Percentiles rank a stretch among this genome's conserved stretches.
Conservation (phyloP, 306 rosid species). For the Begonia peltatifolia region DNA sequence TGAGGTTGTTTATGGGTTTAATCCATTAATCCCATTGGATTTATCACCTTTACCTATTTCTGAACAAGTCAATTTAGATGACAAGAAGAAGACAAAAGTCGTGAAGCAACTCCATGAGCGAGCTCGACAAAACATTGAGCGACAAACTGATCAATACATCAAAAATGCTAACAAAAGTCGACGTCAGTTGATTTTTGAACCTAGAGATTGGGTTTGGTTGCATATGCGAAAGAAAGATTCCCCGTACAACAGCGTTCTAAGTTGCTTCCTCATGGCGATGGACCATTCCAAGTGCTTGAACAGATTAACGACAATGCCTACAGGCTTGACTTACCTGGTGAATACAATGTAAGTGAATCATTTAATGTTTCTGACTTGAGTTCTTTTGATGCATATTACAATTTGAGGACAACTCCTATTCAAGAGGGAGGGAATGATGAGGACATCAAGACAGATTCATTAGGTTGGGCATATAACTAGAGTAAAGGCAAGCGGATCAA, state of each 20-base stretch:
- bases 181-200: neutral
- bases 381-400: neutral
- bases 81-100: neutral
- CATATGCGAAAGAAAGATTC: neutral
- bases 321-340: neutral
- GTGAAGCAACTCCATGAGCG: neutral
- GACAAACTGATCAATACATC: neutral
- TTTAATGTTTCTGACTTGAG: neutral
- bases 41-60: neutral
- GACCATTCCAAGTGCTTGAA: neutral
- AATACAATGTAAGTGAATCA: neutral
- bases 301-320: neutral
- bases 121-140: neutral
- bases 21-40: neutral
- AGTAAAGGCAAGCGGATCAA: no score
- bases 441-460: no score
- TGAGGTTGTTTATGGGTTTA: neutral
- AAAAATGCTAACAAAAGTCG: neutral
- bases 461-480: no score
- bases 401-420: slow-evolving; percentile 4
- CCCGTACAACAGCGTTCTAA: neutral
- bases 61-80: neutral
- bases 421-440: slow-evolving; percentile 1
- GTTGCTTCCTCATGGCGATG: neutral
- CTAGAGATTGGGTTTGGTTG: neutral